Evolutionary conservation across 257 asterid genomes (phyloP), one percentile per base, ranked within the genome.

Genomic region (Ehretia macrophylla): DNA sequence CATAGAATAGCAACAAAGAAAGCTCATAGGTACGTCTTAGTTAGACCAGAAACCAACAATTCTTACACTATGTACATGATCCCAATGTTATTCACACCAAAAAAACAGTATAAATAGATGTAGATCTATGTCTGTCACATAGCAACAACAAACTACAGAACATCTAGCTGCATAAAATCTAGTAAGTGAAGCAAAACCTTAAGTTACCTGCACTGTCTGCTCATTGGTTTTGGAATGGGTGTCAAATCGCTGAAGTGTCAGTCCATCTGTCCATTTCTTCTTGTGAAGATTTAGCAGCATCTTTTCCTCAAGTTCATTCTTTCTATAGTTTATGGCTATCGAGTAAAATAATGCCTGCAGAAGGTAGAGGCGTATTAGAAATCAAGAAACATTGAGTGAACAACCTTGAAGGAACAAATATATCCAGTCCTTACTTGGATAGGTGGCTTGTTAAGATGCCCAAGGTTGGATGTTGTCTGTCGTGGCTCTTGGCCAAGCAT

Each of bases 401-500:
- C n/a, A 13, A 48, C 17, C 20, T 14, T 17, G 1, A 59, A 17
- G 8, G 59, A 52, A 40, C 11, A 9, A 45, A 19, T 44, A 53
- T 17, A 66, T 92, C 44, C 21, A 59, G 39, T 55, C 56, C 64
- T 51, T 73, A 86, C 96, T 72, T 93, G 99, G 70, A 93, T 89
- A 37, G 99, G 89, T 17, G 99, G 97, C 69, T 89, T 93, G 56
- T 88, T 93, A 20, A 93, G 91, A 77, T 93, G 95, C 11, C 99
- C 99, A 16, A 93, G 85, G 70, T 93, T 93, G 69, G 99, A 93
- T 59, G 97, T 93, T 45, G 99, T 89, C 60, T 93, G 99, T 0
- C 99, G 85, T 47, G 99, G 99, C 79, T 93, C 99, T 71, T 93
- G 99, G 57, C 99, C 97, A 54, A 93, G 96, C 97, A 93, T 93